Conservation (phyloP, 306 rosid genomes). For the Cucurbita pepo region DNA sequence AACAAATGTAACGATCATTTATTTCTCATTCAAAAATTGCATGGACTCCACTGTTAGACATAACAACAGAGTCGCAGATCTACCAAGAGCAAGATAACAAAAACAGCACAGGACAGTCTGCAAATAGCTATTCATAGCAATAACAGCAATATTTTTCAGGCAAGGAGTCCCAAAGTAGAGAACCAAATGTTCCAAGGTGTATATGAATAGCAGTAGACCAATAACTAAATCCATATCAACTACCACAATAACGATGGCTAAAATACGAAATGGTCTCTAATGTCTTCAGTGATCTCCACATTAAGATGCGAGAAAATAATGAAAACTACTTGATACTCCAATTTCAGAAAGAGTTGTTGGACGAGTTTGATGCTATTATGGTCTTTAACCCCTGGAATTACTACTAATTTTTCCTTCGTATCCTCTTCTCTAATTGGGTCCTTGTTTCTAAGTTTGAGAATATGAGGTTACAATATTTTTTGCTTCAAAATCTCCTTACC, state of each 20-base stretch:
- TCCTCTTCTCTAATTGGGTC: too few relatives aligned
- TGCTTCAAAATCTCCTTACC: background rate
- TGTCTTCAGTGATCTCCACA: background rate
- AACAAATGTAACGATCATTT: background rate
- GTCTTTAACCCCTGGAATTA: background rate
- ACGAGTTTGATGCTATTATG: background rate
- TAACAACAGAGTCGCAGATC: background rate
- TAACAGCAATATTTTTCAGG: background rate
- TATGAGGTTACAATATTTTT: too few relatives aligned
- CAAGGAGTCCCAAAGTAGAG: background rate
- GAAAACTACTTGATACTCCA: too few relatives aligned
- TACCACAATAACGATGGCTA: background rate
- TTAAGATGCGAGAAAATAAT: too few relatives aligned
- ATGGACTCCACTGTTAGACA: background rate
- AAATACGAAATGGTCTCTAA: background rate
- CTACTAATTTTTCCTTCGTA: too few relatives aligned
- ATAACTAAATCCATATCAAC: too few relatives aligned
- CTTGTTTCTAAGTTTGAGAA: too few relatives aligned
- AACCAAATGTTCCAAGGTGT: background rate
- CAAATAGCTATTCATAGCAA: background rate
- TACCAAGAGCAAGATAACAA: background rate
- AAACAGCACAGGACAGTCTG: background rate
- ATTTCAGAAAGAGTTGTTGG: background rate
- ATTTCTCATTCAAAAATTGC: background rate
- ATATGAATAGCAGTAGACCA: too few relatives aligned